A percentile compares a stretch with the other conserved stretches of the same genome.
phyloP scores from a whole-genome alignment of 129 eudicot species.

The Apium graveolens region DNA sequence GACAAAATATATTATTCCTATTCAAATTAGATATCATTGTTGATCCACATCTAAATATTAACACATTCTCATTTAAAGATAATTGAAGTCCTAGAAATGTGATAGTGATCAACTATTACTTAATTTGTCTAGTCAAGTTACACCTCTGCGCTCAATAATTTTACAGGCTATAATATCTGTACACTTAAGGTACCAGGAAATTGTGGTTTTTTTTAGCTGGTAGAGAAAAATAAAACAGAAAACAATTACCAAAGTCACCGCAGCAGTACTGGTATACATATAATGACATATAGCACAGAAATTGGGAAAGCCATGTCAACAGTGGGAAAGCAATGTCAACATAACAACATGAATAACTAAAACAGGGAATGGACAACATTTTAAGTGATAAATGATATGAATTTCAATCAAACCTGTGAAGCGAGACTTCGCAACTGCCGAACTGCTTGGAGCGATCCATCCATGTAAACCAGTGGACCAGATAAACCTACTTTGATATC shows the following conservation, averaged over 20 bases:
- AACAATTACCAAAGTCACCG: background rate
- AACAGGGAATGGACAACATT: conserved; percentile 7
- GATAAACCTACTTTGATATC: conserved; percentile 87
- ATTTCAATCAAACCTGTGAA: conserved; percentile 56
- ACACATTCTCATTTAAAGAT: background rate
- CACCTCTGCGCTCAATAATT: background rate
- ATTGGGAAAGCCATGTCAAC: background rate
- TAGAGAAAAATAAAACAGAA: background rate
- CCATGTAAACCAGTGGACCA: conserved; percentile 89
- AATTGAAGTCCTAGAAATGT: background rate
- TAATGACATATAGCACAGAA: background rate
- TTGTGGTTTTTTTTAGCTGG: background rate
- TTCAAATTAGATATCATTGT: background rate
- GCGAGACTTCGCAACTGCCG: conserved; percentile 77
- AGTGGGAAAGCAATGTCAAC: background rate
- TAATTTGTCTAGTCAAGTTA: background rate
- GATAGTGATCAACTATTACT: background rate
- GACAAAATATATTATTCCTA: background rate
- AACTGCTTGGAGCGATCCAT: conserved; percentile 95
- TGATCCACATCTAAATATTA: background rate
- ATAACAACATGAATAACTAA: background rate
- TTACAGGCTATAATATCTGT: background rate
- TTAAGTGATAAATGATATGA: conserved; percentile 6
- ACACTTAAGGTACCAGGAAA: background rate
- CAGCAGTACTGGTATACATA: background rate